These are phyloP conservation scores for Geotrichum aggregatum DNA, from an alignment of 1,139 yeast genomes.

Conservation along the genomic window DNA sequence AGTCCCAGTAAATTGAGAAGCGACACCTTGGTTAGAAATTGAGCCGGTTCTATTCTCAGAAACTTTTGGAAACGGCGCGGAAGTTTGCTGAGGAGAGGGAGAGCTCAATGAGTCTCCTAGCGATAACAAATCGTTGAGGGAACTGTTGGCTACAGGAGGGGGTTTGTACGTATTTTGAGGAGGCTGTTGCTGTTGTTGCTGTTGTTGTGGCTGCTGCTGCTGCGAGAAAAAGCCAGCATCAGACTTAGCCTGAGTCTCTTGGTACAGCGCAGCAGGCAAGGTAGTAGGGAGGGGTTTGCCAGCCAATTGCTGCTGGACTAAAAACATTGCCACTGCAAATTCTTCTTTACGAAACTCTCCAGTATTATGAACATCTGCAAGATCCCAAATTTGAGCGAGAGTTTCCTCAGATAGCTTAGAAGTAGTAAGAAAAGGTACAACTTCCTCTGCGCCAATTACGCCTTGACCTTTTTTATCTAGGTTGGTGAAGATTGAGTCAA, in stretches of 20 bases:
- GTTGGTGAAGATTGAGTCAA: constrained; percentile 70
- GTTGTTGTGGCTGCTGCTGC: constrained; percentile 25
- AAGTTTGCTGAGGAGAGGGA: constrained; percentile 23
- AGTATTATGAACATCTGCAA: constrained; percentile 83
- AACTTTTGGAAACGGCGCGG: constrained; percentile 30
- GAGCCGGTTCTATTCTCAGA: constrained; percentile 14
- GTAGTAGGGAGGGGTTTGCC: constrained; percentile 71
- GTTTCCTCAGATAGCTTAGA: constrained; percentile 82
- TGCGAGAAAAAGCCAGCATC: constrained; percentile 16
- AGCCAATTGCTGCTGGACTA: constrained; percentile 76
- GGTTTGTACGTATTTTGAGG: constrained; percentile 31
- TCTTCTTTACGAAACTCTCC: constrained; percentile 78
- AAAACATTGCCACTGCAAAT: constrained; percentile 88
- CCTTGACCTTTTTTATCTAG: constrained; percentile 67
- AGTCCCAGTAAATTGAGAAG: constrained; percentile 36
- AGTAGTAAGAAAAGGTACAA: constrained; percentile 84
- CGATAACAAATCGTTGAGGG: constrained; percentile 35
- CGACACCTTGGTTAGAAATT: constrained; percentile 20
- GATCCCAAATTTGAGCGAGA: constrained; percentile 89
- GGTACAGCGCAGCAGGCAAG: constrained; percentile 35
- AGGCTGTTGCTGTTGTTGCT: constrained; percentile 29
- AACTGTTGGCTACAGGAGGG: constrained; percentile 23
- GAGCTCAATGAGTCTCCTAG: constrained; percentile 42
- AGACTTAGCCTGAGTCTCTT: constrained; percentile 25
- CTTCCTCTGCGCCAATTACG: constrained; percentile 59